phyloP scores from a whole-genome alignment of 805 yeast genomes.

The Priceomyces carsonii region DNA sequence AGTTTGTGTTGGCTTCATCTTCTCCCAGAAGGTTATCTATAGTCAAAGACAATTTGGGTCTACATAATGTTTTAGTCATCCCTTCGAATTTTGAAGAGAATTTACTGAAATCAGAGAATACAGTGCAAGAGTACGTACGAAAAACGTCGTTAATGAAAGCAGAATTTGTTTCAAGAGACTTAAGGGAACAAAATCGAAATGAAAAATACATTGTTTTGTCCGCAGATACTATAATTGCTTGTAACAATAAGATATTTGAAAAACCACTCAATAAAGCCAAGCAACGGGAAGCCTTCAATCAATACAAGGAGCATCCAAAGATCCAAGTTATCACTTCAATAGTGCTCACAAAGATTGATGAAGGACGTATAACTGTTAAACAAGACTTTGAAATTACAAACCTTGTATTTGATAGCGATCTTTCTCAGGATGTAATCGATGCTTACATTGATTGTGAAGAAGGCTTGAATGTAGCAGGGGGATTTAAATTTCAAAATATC shows the following conservation, averaged over 20 bases:
- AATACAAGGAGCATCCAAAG: constrained; percentile 19
- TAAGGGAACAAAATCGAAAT: constrained; percentile 25
- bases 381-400: constrained; percentile 33
- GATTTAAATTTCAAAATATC: constrained; percentile 77
- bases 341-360: constrained; percentile 19
- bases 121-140: constrained; percentile 59
- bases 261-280: constrained; percentile 56
- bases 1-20: constrained; percentile 73
- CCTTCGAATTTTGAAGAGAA: constrained; percentile 79
- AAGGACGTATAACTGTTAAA: constrained; percentile 7
- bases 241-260: constrained; percentile 65
- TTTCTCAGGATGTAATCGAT: constrained; percentile 56
- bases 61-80: constrained; percentile 44
- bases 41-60: constrained; percentile 54
- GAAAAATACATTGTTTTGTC: constrained; percentile 40
- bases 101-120: constrained; percentile 51
- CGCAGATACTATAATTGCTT: constrained; percentile 79
- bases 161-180: constrained; percentile 52
- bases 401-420: constrained; percentile 44
- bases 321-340: constrained; percentile 38
- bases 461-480: constrained; percentile 87
- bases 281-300: constrained; percentile 30
- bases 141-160: constrained; percentile 74
- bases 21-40: constrained; percentile 82
- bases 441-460: constrained; percentile 70